These are phyloP conservation scores for Pseudogymnoascus sp. DNA, from an alignment of 2,329 filamentous ascomycete genomes.

Conservation along the genomic window DNA sequence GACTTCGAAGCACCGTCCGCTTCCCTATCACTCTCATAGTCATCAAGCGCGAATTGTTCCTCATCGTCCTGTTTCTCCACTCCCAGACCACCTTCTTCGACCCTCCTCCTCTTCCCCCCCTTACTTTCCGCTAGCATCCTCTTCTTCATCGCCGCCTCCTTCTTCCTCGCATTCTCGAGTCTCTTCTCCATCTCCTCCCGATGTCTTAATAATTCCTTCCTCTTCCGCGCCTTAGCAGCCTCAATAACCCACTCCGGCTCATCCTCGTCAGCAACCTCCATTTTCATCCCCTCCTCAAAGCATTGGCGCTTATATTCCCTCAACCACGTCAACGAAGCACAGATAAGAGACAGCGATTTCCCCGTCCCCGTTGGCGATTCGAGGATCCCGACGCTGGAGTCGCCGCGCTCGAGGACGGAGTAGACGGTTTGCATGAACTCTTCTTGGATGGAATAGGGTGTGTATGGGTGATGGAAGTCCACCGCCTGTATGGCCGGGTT, in stretches of 20 bases:
- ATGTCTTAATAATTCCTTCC: conserved; percentile 48
- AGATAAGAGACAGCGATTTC: conserved; percentile 68
- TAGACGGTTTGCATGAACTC: conserved; percentile 67
- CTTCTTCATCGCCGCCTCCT: conserved; percentile 49
- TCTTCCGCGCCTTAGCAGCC: conserved; percentile 51
- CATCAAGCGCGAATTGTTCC: conserved; percentile 56
- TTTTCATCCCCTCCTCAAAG: conserved; percentile 26
- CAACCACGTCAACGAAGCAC: conserved; percentile 65
- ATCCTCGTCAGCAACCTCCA: conserved; percentile 33
- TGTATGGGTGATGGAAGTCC: conserved; percentile 64
- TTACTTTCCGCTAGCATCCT: conserved; percentile 33
- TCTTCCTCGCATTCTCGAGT: conserved; percentile 49
- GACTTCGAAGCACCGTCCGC: conserved; percentile 24
- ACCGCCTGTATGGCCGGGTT: neutral
- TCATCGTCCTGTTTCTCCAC: conserved; percentile 51
- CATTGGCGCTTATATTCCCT: conserved; percentile 54
- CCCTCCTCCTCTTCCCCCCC: conserved; percentile 42
- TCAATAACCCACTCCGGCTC: conserved; percentile 67
- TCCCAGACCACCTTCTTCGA: conserved; percentile 19
- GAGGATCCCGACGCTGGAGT: conserved; percentile 60
- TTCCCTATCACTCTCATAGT: conserved; percentile 62
- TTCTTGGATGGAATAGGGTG: conserved; percentile 64
- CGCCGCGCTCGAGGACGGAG: conserved; percentile 49
- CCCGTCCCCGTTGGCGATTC: conserved; percentile 68
- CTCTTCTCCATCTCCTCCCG: conserved; percentile 54